Percentiles rank a stretch among this genome's conserved stretches.
phyloP scores from a whole-genome alignment of 2,329 filamentous ascomycete genomes.

The Orbilia oligospora region DNA sequence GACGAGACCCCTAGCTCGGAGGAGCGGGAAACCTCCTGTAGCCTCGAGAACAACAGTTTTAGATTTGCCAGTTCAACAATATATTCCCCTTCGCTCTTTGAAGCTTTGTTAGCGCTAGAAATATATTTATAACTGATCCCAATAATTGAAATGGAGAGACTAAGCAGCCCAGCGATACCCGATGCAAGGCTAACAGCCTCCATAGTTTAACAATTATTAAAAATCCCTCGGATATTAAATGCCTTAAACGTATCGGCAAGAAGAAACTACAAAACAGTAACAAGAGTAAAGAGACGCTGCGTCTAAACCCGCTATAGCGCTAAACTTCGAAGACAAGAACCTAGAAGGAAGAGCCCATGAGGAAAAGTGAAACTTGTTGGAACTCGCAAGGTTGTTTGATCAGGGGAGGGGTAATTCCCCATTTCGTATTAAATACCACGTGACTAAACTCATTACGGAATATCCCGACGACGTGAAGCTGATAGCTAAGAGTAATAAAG shows the following conservation, averaged over 20 bases:
- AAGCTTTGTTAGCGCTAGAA: conserved; percentile 34
- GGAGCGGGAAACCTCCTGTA: conserved; percentile 26
- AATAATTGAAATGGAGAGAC: conserved; percentile 41
- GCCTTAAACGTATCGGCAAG: background rate
- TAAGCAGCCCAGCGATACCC: conserved; percentile 41
- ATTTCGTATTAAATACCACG: background rate
- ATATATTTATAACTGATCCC: conserved; percentile 54
- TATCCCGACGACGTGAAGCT: too few relatives aligned
- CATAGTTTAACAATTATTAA: too few relatives aligned
- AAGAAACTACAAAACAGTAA: conserved; percentile 1
- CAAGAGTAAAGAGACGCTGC: background rate
- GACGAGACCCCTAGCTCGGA: conserved; percentile 10
- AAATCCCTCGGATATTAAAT: too few relatives aligned
- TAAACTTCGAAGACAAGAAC: background rate
- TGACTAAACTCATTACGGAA: background rate
- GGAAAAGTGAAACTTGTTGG: conserved; percentile 2
- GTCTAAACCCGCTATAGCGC: conserved; percentile 11
- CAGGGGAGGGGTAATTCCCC: background rate
- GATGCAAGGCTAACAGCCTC: conserved; percentile 41
- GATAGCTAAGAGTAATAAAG: too few relatives aligned
- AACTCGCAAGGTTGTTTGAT: conserved; percentile 1
- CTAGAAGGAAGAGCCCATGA: background rate
- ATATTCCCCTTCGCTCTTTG: conserved; percentile 43
- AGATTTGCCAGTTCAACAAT: conserved; percentile 44
- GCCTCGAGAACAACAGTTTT: conserved; percentile 27